Conservation (phyloP, 2,329 filamentous ascomycete genomes). For the Aspergillus sp. region DNA sequence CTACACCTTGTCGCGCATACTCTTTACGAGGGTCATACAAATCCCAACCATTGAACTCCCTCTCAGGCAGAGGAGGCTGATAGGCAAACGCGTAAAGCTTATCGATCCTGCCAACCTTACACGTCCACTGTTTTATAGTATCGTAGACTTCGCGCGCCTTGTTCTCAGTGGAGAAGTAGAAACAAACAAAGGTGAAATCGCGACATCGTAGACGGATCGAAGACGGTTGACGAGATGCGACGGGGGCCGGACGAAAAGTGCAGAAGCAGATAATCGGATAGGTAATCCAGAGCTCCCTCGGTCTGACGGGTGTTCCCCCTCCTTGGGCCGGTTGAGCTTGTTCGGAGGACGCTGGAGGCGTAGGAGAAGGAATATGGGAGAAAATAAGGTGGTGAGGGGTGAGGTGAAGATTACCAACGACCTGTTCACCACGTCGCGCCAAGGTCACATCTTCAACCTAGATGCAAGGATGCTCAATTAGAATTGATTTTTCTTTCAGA, state of each 20-base stretch:
- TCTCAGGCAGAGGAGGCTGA: slow-evolving; percentile 64
- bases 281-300: slow-evolving; percentile 80
- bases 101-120: slow-evolving; percentile 72
- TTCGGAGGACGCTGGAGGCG: slow-evolving; percentile 8
- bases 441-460: slow-evolving; percentile 52
- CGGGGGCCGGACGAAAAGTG: slow-evolving; percentile 64
- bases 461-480: not conserved
- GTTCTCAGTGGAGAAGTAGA: slow-evolving; percentile 70
- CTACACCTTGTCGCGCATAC: slow-evolving; percentile 79
- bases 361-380: slow-evolving; percentile 42
- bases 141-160: slow-evolving; percentile 80
- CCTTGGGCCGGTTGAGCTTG: slow-evolving; percentile 19
- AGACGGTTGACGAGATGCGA: slow-evolving; percentile 61
- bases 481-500: not conserved
- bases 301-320: slow-evolving; percentile 36
- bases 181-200: slow-evolving; percentile 88
- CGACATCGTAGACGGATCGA: slow-evolving; percentile 82
- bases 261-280: slow-evolving; percentile 86
- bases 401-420: slow-evolving; percentile 54
- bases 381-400: slow-evolving; percentile 59
- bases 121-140: slow-evolving; percentile 71
- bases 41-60: slow-evolving; percentile 68
- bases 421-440: slow-evolving; percentile 48
- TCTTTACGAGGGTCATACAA: slow-evolving; percentile 80
- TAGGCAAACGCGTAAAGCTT: slow-evolving; percentile 89